A percentile compares a stretch with the other conserved stretches of the same genome.
phyloP scores from a whole-genome alignment of 352 stramenopile species.

The Pythium monospermum region DNA sequence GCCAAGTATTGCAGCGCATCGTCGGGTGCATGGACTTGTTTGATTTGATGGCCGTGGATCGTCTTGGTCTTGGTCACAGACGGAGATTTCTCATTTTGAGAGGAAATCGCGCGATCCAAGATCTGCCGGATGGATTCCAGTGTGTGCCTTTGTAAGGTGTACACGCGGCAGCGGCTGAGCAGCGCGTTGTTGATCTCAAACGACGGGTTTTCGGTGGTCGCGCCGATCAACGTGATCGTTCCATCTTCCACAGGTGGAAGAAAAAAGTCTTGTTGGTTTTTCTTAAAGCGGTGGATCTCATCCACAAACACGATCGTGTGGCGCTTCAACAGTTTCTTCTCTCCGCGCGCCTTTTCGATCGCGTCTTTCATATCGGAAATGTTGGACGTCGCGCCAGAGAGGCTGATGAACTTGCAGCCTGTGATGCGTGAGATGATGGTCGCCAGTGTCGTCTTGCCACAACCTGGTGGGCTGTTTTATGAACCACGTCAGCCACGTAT shows the following conservation, averaged over 20 bases:
- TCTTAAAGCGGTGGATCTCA: slow-evolving; percentile 88
- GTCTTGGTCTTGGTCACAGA: slow-evolving; percentile 9
- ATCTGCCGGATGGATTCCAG: slow-evolving; percentile 57
- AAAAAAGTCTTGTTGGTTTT: slow-evolving; percentile 87
- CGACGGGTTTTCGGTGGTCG: slow-evolving; percentile 86
- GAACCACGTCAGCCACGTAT: too few relatives aligned
- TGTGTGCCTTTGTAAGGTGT: slow-evolving; percentile 69
- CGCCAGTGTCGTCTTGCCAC: slow-evolving; percentile 83
- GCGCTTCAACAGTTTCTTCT: slow-evolving; percentile 54
- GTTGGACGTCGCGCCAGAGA: slow-evolving; percentile 73
- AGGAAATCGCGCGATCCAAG: slow-evolving; percentile 46
- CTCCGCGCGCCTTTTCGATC: slow-evolving; percentile 58
- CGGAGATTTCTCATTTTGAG: slow-evolving; percentile 24
- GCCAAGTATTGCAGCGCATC: slow-evolving; percentile 62
- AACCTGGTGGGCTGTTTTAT: slow-evolving; percentile 57
- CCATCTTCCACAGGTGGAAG: slow-evolving; percentile 79
- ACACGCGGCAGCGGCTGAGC: slow-evolving; percentile 74
- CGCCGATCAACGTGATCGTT: slow-evolving; percentile 84
- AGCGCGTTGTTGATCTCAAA: slow-evolving; percentile 87
- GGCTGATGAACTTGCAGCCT: slow-evolving; percentile 56
- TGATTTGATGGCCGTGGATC: background rate
- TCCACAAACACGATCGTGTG: slow-evolving; percentile 86
- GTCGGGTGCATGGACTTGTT: slow-evolving; percentile 41
- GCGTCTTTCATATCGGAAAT: slow-evolving; percentile 69
- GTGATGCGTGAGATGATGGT: slow-evolving; percentile 70